Evolutionary conservation across 768 basidiomycete species (phyloP).

Genomic region (Russula abietina): DNA sequence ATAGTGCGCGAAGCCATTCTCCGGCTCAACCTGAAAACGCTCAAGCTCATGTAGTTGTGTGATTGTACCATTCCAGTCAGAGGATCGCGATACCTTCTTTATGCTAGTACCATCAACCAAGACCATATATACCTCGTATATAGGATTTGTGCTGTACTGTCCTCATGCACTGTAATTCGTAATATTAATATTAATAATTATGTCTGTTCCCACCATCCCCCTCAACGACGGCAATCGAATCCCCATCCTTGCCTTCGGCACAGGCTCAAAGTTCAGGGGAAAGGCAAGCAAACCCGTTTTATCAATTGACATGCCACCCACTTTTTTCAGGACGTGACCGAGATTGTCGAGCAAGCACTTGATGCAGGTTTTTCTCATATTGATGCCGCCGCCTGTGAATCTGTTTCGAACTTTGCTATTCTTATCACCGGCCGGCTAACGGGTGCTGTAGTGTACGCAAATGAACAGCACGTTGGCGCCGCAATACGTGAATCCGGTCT

Average conservation of each 20-base stretch:
- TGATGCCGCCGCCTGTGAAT: conserved; percentile 52
- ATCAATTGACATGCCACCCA: background rate
- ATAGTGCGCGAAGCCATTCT: conserved; percentile 57
- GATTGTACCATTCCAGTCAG: background rate
- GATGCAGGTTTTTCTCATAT: conserved; percentile 57
- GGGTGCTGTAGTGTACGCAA: conserved; percentile 31
- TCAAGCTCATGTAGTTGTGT: conserved; percentile 41
- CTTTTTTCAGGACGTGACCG: conserved; percentile 41
- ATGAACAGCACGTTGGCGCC: conserved; percentile 35
- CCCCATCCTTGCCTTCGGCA: conserved; percentile 57
- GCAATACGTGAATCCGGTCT: conserved; percentile 36
- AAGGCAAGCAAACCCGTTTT: conserved; percentile 22
- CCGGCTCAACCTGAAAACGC: conserved; percentile 55
- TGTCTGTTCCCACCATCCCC: conserved; percentile 31
- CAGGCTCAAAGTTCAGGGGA: conserved; percentile 41
- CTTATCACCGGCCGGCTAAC: background rate
- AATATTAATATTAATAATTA: conserved; percentile 12
- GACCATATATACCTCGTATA: conserved; percentile 14
- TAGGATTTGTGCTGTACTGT: background rate
- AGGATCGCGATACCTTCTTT: conserved; percentile 7
- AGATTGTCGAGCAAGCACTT: conserved; percentile 51
- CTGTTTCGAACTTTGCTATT: conserved; percentile 13
- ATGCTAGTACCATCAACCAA: background rate
- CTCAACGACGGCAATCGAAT: conserved; percentile 45
- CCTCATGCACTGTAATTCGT: background rate